Percentiles rank a stretch among this genome's conserved stretches.
Conservation (phyloP, 1,139 yeast genomes). For the Magnusiomyces suaveolens region DNA sequence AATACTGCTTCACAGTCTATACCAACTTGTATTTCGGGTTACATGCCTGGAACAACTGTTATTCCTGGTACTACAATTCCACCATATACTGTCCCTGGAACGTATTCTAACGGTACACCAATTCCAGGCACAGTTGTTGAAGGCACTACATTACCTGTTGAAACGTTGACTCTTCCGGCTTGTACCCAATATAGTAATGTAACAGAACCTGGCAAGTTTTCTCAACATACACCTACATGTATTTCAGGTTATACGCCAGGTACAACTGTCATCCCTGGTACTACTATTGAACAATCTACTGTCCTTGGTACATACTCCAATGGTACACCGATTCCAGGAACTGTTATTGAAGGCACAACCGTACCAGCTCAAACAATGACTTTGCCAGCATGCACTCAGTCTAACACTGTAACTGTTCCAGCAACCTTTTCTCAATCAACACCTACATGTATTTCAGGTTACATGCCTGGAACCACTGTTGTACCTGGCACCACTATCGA, state of each 20-base stretch:
- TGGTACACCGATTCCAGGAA: conserved; percentile 3
- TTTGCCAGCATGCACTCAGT: conserved; percentile 7
- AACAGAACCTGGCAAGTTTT: not conserved
- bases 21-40: conserved; percentile 5
- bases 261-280: conserved; percentile 8
- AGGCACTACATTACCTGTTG: conserved; percentile 7
- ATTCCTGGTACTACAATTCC: conserved; percentile 10
- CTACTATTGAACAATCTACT: conserved; percentile 8
- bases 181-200: conserved; percentile 6
- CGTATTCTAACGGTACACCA: not conserved
- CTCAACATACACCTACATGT: conserved; percentile 5
- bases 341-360: conserved; percentile 7
- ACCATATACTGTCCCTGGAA: conserved; percentile 7
- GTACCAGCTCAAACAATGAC: conserved; percentile 8
- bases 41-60: conserved; percentile 6
- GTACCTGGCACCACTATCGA: conserved; percentile 5
- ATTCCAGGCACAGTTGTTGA: conserved; percentile 4
- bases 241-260: conserved; percentile 5
- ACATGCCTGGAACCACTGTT: conserved; percentile 5
- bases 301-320: conserved; percentile 2
- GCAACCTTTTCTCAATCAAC: not conserved
- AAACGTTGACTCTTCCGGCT: conserved; percentile 9
- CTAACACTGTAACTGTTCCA: conserved; percentile 6
- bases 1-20: conserved; percentile 7
- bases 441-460: not conserved